phyloP scores from a whole-genome alignment of 139 green algal genomes.

The Auxenochlorella protothecoides region DNA sequence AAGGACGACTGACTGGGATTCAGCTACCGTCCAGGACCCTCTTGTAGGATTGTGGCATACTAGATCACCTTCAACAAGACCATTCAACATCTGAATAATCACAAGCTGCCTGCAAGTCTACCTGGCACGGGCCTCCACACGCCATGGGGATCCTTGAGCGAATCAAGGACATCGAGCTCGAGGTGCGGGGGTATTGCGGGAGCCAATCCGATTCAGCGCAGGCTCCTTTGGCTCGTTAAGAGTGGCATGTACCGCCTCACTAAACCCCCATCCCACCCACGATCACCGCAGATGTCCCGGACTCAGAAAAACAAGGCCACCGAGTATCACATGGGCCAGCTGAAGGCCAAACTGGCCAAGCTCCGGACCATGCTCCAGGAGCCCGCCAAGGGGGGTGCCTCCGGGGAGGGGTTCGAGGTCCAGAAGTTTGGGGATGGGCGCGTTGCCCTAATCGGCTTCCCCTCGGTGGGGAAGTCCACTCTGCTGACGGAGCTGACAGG shows the following conservation, averaged over 20 bases:
- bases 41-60: no score
- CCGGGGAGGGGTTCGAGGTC: constrained; percentile 93
- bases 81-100: no score
- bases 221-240: background rate
- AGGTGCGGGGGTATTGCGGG: constrained; percentile 24
- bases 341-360: constrained; percentile 97
- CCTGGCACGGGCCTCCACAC: no score
- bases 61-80: no score
- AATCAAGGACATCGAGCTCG: constrained; percentile 95
- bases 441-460: constrained; percentile 91
- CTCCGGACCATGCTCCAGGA: constrained; percentile 91
- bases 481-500: constrained; percentile 88
- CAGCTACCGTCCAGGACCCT: no score
- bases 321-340: constrained; percentile 89
- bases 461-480: constrained; percentile 97
- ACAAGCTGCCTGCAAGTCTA: no score
- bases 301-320: constrained; percentile 98
- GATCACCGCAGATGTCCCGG: constrained; percentile 57
- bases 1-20: no score
- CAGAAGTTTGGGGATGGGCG: constrained; percentile 92
- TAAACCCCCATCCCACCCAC: background rate
- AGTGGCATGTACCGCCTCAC: background rate
- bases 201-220: background rate
- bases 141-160: constrained; percentile 82
- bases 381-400: constrained; percentile 53